These are phyloP conservation scores for Vigna mungo DNA, from an alignment of 306 rosid genomes.

Conservation along the genomic window DNA sequence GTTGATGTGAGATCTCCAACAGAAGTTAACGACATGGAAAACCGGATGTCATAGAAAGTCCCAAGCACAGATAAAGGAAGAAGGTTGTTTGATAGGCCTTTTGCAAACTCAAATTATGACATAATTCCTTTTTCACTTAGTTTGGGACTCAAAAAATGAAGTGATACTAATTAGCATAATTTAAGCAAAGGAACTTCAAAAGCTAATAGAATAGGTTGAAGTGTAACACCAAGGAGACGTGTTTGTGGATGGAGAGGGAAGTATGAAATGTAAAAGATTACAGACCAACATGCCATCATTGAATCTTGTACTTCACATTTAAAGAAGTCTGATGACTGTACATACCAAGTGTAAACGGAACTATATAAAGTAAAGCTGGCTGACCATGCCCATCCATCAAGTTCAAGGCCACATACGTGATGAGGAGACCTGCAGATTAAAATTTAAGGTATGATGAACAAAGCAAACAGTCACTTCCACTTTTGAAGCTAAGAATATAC, in stretches of 20 bases:
- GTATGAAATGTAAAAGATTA: neutral
- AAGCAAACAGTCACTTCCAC: slow-evolving; percentile 2
- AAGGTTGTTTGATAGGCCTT: too few species aligned
- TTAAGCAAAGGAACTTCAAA: neutral
- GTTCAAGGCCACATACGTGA: slow-evolving; percentile 96
- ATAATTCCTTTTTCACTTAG: neutral
- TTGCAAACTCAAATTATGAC: neutral
- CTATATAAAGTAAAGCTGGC: slow-evolving; percentile 96
- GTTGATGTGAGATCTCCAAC: too few species aligned
- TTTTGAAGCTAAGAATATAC: slow-evolving; percentile 10
- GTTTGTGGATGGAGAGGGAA: slow-evolving; percentile 8
- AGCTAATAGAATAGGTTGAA: slow-evolving; percentile 13
- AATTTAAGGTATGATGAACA: slow-evolving; percentile 16
- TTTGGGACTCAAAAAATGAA: neutral
- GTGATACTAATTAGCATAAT: neutral
- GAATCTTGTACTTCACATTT: neutral
- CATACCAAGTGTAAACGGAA: slow-evolving; percentile 96
- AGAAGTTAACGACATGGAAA: too few species aligned
- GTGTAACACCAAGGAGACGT: neutral
- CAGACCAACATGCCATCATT: neutral
- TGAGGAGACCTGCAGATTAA: slow-evolving; percentile 72
- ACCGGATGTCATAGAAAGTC: too few species aligned
- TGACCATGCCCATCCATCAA: slow-evolving; percentile 99
- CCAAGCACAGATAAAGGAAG: too few species aligned
- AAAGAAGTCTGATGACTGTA: slow-evolving; percentile 1